Evolutionary conservation across 352 stramenopile genomes (phyloP), one percentile per base, ranked within the genome.

Genomic region (Thalassiosira livingstoniorum): DNA sequence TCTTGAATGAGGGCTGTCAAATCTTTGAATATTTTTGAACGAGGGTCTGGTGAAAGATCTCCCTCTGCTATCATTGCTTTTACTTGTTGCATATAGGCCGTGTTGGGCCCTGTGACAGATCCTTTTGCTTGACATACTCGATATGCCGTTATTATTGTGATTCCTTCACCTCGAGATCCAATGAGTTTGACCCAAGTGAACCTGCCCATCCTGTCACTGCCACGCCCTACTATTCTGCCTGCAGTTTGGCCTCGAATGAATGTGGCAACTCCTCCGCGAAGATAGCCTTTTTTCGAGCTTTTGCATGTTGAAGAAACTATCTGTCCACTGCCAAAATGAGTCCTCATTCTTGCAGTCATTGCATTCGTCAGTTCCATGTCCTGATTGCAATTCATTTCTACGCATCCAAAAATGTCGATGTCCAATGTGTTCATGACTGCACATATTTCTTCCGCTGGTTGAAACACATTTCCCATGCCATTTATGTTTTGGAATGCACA

Each of bases 11-110:
- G 18, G 4, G 18, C 60, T 0, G 69, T 55, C 1, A 77, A 37
- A 25, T 69, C 34, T n/a, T 18, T 1, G 2, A 77, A 32, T 45
- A 77, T 27, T 60, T 37, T n/a, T 11, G 29, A 1, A 1, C 69
- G 35, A 27, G 69, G 55, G 32, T 77, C 55, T 39, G 69, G 55
- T 4, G 25, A 23, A 4, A 31, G 3, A 18, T 60, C 35, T 47
- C 69, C 69, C 3, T 77, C 62, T 58, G 47, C 39, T 4, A 75
- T 39, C 47, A 64, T 62, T 64, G 47, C 66, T 25, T 65, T 3
- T 2, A 75, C 47, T 47, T 75, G 66, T 57, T 75, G 66, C 47
- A 21, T 60, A 42, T 75, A 32, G 27, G 66, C 1, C 7, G 47
- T 75, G 1, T 25, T 23, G 10, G 3, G 1, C 57, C 39, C 2